Evolutionary conservation across 192 early-diverging fungal genomes (phyloP).

Genomic region (Obelidium mucronatum): DNA sequence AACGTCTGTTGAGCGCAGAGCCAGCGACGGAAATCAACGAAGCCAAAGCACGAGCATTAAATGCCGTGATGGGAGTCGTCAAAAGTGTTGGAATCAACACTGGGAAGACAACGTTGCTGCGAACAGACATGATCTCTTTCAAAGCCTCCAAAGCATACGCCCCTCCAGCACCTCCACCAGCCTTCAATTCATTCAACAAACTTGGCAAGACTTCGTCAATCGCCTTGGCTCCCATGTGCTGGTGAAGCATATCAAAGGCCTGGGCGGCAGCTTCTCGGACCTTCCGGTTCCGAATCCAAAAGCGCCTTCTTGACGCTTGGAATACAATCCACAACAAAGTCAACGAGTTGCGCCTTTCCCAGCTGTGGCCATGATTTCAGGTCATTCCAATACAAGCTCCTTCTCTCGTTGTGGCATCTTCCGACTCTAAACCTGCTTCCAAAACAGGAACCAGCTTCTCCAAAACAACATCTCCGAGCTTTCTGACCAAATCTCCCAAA

Average conservation of each 20-base stretch:
- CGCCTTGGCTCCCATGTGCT: slow-evolving; percentile 87
- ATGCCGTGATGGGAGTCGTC: slow-evolving; percentile 83
- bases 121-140: slow-evolving; percentile 97
- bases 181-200: slow-evolving; percentile 78
- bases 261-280: slow-evolving; percentile 92
- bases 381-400: slow-evolving; percentile 92
- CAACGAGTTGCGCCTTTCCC: slow-evolving; percentile 79
- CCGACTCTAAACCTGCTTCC: slow-evolving; percentile 76
- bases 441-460: slow-evolving; percentile 90
- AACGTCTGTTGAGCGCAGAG: slow-evolving; percentile 78
- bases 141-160: slow-evolving; percentile 89
- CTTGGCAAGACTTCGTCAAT: slow-evolving; percentile 95
- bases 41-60: slow-evolving; percentile 90
- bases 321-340: slow-evolving; percentile 86
- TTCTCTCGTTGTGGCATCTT: slow-evolving; percentile 75
- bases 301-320: slow-evolving; percentile 85
- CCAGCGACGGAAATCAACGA: slow-evolving; percentile 93
- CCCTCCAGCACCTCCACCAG: slow-evolving; percentile 28
- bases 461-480: slow-evolving; percentile 91
- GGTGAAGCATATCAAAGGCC: slow-evolving; percentile 94
- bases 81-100: slow-evolving; percentile 96
- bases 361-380: slow-evolving; percentile 89
- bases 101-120: slow-evolving; percentile 97
- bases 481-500: slow-evolving; percentile 91
- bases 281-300: slow-evolving; percentile 81